Conservation (phyloP, 257 asterid species). For the Handroanthus guayacan region DNA sequence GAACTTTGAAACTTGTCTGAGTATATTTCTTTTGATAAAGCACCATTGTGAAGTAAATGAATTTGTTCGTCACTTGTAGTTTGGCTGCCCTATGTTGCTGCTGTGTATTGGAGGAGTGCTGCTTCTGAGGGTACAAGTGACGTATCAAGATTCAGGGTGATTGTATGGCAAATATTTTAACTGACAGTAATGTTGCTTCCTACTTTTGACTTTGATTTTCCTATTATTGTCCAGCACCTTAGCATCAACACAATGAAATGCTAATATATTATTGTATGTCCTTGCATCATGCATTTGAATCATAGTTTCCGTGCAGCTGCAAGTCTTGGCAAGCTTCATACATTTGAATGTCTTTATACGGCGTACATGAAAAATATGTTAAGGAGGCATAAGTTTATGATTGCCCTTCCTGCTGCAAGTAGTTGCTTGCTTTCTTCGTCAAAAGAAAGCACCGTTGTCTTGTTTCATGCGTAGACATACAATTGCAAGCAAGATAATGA, state of each 20-base stretch:
- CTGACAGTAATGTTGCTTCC: neutral
- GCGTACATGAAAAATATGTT: neutral
- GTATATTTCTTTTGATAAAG: neutral
- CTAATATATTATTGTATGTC: no score
- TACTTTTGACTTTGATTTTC: no score
- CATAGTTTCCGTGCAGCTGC: no score
- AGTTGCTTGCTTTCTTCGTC: neutral
- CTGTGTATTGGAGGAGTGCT: constrained; percentile 59
- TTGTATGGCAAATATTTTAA: constrained; percentile 1
- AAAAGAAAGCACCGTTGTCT: no score
- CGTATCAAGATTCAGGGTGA: neutral
- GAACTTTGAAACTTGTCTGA: neutral
- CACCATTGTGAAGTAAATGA: neutral
- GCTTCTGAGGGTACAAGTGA: constrained; percentile 48
- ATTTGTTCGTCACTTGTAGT: constrained; percentile 41
- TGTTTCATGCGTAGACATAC: no score
- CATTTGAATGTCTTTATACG: no score
- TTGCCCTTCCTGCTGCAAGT: neutral
- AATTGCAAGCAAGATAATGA: neutral
- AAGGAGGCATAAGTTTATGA: neutral
- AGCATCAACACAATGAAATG: no score
- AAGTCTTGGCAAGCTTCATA: no score
- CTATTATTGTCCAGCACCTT: no score
- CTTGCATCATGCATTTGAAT: no score
- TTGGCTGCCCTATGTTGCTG: constrained; percentile 69